Evolutionary conservation across 176 grass and related monocot species (phyloP).

Genomic region (Cymbopogon citratus): DNA sequence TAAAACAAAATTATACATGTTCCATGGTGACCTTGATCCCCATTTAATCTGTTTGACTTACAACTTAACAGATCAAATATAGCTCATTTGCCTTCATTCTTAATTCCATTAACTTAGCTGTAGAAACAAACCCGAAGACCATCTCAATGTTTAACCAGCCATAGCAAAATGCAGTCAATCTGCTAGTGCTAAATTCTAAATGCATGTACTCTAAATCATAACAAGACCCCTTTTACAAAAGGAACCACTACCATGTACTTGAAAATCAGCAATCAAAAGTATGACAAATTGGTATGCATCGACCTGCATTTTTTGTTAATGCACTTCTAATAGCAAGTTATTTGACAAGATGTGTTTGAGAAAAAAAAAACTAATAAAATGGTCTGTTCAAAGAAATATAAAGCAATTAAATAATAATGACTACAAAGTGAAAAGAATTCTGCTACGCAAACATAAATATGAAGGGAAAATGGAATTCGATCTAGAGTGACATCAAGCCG

Average conservation of each 20-base stretch:
- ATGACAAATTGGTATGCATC: neutral
- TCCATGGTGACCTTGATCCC: neutral
- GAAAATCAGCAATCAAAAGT: neutral
- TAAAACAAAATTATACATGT: neutral
- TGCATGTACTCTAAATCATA: neutral
- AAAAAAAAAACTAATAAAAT: neutral
- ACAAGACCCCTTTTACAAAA: neutral
- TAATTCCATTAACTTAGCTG: neutral
- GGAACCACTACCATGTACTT: neutral
- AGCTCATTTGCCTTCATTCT: neutral
- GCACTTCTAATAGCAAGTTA: neutral
- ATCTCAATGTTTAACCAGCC: constrained; percentile 1
- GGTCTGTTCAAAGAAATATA: neutral
- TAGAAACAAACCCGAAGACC: neutral
- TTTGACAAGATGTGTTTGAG: constrained; percentile 1
- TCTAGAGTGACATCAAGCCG: neutral
- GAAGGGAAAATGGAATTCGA: neutral
- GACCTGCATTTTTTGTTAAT: neutral
- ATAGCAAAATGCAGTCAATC: neutral
- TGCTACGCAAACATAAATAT: neutral
- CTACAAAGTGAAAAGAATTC: neutral
- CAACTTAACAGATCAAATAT: neutral
- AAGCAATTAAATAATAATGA: neutral
- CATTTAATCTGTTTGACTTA: neutral
- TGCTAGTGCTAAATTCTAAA: neutral